phyloP scores from a whole-genome alignment of 768 basidiomycete species.

The Suillus plorans region DNA sequence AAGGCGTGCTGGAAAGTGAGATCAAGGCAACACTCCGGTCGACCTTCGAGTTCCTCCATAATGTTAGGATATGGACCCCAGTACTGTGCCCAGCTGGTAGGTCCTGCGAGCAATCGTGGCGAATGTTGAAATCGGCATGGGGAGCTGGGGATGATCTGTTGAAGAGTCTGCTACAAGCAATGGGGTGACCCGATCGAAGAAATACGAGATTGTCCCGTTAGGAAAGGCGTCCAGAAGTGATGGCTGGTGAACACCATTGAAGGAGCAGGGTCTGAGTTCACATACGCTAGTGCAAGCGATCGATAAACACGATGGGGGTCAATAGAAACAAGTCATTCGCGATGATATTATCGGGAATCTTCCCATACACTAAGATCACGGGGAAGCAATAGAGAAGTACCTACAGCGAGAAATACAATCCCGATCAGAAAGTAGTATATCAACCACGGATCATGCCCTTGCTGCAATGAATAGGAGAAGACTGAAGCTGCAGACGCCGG shows the following conservation, averaged over 20 bases:
- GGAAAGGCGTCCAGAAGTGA: constrained; percentile 87
- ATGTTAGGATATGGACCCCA: constrained; percentile 46
- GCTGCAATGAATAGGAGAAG: not conserved
- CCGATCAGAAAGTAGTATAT: not conserved
- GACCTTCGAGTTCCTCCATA: constrained; percentile 68
- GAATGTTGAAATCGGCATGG: constrained; percentile 56
- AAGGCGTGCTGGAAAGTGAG: constrained; percentile 93
- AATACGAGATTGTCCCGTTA: constrained; percentile 88
- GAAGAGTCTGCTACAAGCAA: constrained; percentile 46
- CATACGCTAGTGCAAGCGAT: constrained; percentile 56
- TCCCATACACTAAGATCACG: not conserved
- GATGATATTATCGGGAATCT: not conserved
- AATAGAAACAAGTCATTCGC: not conserved
- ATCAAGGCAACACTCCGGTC: constrained; percentile 96
- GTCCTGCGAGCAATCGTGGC: constrained; percentile 65
- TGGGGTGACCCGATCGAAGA: constrained; percentile 90
- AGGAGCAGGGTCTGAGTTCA: constrained; percentile 90
- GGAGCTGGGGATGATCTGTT: constrained; percentile 22
- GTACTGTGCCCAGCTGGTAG: constrained; percentile 50
- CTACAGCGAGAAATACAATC: not conserved
- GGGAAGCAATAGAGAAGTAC: not conserved
- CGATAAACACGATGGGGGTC: not conserved
- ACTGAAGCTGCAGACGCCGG: not conserved
- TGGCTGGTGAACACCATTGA: constrained; percentile 97
- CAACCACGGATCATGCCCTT: not conserved